Base-by-base conservation (phyloP, 805 yeast species). In the Saturnispora sanitii region DNA sequence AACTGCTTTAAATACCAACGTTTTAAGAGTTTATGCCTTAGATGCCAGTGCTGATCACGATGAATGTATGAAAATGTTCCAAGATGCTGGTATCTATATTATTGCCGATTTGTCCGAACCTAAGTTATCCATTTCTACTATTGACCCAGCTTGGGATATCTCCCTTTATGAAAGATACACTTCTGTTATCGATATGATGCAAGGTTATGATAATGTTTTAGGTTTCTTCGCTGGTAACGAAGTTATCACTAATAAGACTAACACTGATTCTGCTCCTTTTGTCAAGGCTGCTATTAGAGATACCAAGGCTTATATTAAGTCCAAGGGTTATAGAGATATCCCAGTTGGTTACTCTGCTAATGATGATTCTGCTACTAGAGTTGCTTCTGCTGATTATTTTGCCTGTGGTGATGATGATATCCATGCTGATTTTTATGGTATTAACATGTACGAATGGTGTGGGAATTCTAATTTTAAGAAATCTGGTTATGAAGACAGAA, bases 201-300 rank as follows among this genome's bases (percentile, higher is more conserved):
- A 77, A 44, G 68, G 73, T 52, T 90, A 88, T 65, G 64, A 79
- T 35, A 90, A 90, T 63, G 74, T 85, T 17, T 70, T 90, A 48
- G 98, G 97, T 3, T 88, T 85, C 72, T 88, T 90, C 64, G 97
- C 97, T 22, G 98, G 97, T 46, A 92, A 92, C 64, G 98, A 90
- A 71, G 97, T 92, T 41, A 77, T 90, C 45, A 90, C 88, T 62
- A 86, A 84, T 56, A 65, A 63, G 34, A 66, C 86, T 37, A 88
- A 85, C 63, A 83, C 96, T 11, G 80, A 77, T 50, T 84, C 96
- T 26, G 87, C 96, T 26, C 86, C 96, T 2, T 90, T 79, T 62
- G 95, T 92, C 42, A 92, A 90, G 70, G 96, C 97, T 26, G 95
- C 97, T 16, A 73, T 92, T 46, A 81, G 98, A 64, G 98, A 90